Base-by-base conservation (phyloP, 495 filamentous ascomycete genomes). In the Talaromyces ruber region DNA sequence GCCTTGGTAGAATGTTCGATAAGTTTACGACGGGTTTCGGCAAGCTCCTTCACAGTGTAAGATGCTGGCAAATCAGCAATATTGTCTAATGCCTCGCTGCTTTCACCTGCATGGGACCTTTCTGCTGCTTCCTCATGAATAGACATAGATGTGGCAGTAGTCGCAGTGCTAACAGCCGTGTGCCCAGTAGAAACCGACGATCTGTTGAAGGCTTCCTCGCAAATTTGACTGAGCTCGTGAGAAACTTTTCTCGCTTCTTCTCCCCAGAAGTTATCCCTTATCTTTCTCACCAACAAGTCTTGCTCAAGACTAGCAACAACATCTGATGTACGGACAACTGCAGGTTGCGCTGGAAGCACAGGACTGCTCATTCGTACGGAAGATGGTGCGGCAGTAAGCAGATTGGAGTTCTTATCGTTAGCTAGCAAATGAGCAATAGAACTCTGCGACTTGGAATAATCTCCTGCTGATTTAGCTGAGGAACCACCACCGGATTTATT, bases 181-280 rank as follows among this genome's bases (percentile, higher is more conserved):
- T 77, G 73, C 11, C 67, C 74, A 2, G 79, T 83, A 1, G 81
- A 76, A 0, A 88, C 68, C 0, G 86, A 86, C 34, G 83, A 86
- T 25, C 86, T 82, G 65, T 90, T 91, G 73, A 97, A 97, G 1
- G 92, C 92, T 64, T 92, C 90, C 63, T 89, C 86, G 64, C 85
- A 87, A n/a, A 86, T 82, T 64, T 84, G 82, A 62, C 83, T 82
- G 18, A 89, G 79, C 63, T 89, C 86, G 26, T 79, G 78, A 24
- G 86, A 88, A n/a, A 86, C 82, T 64, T 86, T 83, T 8, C 86
- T 74, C 26, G 84, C 80, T 60, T 88, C 86, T 51, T 81, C 84
- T 58, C 74, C 80, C 73, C 84, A 85, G n/a, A 79, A 71, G 26
- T 60, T 60, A 22, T 73, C 76, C 3, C 75, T 69, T 4, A 76